Percentiles rank a stretch among this genome's conserved stretches.
Evolutionary conservation across 441 rosid genomes (phyloP).

Genomic region (Viola pubescens): DNA sequence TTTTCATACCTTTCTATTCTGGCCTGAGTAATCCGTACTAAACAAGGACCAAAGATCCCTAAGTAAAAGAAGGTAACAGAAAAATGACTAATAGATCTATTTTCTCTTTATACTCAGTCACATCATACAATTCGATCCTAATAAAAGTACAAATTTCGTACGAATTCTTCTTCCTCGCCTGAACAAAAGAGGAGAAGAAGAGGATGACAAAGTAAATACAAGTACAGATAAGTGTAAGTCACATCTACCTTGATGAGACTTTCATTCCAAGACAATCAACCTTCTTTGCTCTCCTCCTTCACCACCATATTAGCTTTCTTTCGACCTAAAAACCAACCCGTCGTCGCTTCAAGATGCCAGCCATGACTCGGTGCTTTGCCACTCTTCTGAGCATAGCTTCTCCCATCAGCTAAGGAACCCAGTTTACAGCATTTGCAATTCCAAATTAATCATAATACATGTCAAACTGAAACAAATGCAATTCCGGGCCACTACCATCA

Average conservation of each 20-base stretch:
- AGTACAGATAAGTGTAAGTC: constrained; percentile 4
- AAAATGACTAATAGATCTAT: no score
- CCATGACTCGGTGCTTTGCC: background rate
- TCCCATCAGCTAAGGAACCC: background rate
- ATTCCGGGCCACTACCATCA: constrained; percentile 29
- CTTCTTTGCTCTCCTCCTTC: background rate
- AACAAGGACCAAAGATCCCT: no score
- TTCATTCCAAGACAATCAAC: background rate
- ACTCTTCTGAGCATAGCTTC: background rate
- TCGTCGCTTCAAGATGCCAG: background rate
- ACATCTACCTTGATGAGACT: background rate
- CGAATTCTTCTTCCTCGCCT: background rate
- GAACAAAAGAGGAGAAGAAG: background rate
- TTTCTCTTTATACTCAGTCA: no score
- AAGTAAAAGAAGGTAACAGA: no score
- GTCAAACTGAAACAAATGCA: constrained; percentile 18
- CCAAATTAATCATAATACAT: constrained; percentile 22
- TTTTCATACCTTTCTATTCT: no score
- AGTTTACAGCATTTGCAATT: constrained; percentile 4
- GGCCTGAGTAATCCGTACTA: no score
- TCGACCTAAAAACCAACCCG: background rate
- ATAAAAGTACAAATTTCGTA: no score
- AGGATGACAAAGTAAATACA: constrained; percentile 3
- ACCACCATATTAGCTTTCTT: background rate
- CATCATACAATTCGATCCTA: no score